phyloP scores from a whole-genome alignment of 768 basidiomycete genomes.

The Chalciporus pseudorubinellus region DNA sequence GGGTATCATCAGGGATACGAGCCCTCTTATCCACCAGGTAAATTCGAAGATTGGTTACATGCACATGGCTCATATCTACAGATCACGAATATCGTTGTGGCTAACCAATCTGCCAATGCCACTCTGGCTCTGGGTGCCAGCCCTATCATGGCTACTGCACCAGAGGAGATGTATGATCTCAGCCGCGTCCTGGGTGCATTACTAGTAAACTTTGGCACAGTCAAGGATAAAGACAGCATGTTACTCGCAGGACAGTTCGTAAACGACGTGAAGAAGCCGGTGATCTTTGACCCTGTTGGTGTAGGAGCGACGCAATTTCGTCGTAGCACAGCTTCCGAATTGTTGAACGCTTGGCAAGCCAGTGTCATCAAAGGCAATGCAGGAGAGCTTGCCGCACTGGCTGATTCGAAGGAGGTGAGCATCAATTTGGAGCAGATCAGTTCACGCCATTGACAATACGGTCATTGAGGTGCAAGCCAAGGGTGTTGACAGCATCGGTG shows the following conservation, averaged over 20 bases:
- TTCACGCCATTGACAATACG: neutral
- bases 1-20: slow-evolving; percentile 44
- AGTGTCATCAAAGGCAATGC: slow-evolving; percentile 95
- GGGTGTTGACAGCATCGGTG: slow-evolving; percentile 85
- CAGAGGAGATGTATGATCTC: slow-evolving; percentile 80
- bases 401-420: slow-evolving; percentile 70
- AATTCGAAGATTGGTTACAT: neutral
- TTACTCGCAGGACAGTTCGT: slow-evolving; percentile 66
- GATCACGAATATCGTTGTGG: slow-evolving; percentile 90
- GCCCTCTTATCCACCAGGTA: slow-evolving; percentile 83
- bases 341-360: slow-evolving; percentile 77
- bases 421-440: neutral
- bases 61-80: slow-evolving; percentile 26
- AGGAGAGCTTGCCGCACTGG: slow-evolving; percentile 78
- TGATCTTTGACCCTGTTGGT: slow-evolving; percentile 92
- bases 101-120: slow-evolving; percentile 86
- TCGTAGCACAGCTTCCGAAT: slow-evolving; percentile 51
- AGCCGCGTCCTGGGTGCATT: slow-evolving; percentile 62
- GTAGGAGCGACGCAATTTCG: slow-evolving; percentile 80
- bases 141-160: slow-evolving; percentile 90
- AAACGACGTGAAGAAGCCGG: slow-evolving; percentile 66
- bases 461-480: slow-evolving; percentile 57
- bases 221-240: slow-evolving; percentile 72
- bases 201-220: slow-evolving; percentile 85
- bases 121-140: slow-evolving; percentile 86